Evolutionary conservation across 2,329 filamentous ascomycete species (phyloP).

Genomic region (Stagonosporopsis cucurbitacearum): DNA sequence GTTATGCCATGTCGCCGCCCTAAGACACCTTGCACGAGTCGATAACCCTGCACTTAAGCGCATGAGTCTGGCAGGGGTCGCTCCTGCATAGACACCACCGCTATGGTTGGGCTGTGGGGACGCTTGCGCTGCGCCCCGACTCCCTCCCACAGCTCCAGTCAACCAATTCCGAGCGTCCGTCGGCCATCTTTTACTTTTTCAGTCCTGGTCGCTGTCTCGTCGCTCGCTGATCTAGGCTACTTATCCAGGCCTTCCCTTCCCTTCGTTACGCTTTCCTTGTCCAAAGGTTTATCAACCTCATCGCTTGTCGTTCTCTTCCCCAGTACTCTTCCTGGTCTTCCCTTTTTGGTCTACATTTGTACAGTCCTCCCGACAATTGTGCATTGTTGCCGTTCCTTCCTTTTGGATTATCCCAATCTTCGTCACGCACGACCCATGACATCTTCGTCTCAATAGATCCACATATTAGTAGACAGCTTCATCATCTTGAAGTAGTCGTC

Average conservation of each 20-base stretch:
- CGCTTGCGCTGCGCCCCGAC: constrained; percentile 48
- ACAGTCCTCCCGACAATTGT: constrained; percentile 40
- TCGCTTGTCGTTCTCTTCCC: constrained; percentile 49
- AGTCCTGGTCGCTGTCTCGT: constrained; percentile 48
- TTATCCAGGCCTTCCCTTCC: constrained; percentile 49
- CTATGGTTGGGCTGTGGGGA: constrained; percentile 47
- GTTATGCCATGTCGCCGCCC: constrained; percentile 48
- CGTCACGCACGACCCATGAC: constrained; percentile 42
- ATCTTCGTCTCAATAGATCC: constrained; percentile 36
- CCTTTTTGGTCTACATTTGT: constrained; percentile 46
- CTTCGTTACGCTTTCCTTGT: constrained; percentile 47
- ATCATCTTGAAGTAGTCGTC: constrained; percentile 49
- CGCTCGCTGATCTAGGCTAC: constrained; percentile 50
- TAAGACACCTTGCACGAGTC: constrained; percentile 45
- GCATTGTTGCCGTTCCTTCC: constrained; percentile 49
- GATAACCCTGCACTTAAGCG: constrained; percentile 41
- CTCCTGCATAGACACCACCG: constrained; percentile 39
- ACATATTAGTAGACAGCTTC: constrained; percentile 51
- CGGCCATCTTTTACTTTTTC: constrained; percentile 53
- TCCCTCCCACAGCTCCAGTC: constrained; percentile 37
- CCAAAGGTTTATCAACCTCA: constrained; percentile 53
- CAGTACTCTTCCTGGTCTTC: constrained; percentile 44
- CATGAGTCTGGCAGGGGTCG: constrained; percentile 45
- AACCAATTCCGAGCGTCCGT: constrained; percentile 49
- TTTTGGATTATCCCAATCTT: constrained; percentile 39